Base-by-base conservation (phyloP, 192 early-diverging fungal species). In the Coemansia sp. region DNA sequence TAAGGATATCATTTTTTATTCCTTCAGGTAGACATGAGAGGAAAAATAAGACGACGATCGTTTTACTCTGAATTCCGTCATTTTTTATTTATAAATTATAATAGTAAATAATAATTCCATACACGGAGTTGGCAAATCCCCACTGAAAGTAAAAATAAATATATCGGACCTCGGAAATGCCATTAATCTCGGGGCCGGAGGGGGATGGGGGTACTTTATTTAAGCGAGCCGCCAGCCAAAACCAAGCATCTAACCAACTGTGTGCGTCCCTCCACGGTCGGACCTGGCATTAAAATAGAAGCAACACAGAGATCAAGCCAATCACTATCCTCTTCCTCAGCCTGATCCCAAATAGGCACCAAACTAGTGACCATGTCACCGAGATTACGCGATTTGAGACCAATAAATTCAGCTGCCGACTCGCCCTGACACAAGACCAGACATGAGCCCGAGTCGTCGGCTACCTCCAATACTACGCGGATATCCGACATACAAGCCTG, bases 41-140 rank as follows among this genome's bases (percentile, higher is more conserved):
- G 8, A 40, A 3, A 30, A 61, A 35, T 40, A 52, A 30, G 39
- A 19, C 32, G 44, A 59, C 43, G 37, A 62, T 69, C 44, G 28
- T 28, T 30, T 28, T 26, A 3, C 21, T 11, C 21, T 7, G 44
- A 47, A 16, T 47, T 47, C 44, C 44, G 44, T 47, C 2, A n/a
- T 6, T 47, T 19, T 5, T 47, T 17, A 47, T 26, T 26, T 26
- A 26, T 26, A 17, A 16, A n/a, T 17, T 19, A 17, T 4, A 14
- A 43, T 1, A 8, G 4, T 23, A 23, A 38, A 39, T 47, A 28
- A 11, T 44, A 32, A 4, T 42, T 42, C 28, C 32, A 61, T 46
- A 38, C 68, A 63, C 68, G 68, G 68, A 63, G 68, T 70, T 63
- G 50, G 68, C 50, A 70, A 17, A 63, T 63, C 68, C 38, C 5